Base-by-base conservation (phyloP, 768 basidiomycete genomes). In the Hemileccinum impolitum region DNA sequence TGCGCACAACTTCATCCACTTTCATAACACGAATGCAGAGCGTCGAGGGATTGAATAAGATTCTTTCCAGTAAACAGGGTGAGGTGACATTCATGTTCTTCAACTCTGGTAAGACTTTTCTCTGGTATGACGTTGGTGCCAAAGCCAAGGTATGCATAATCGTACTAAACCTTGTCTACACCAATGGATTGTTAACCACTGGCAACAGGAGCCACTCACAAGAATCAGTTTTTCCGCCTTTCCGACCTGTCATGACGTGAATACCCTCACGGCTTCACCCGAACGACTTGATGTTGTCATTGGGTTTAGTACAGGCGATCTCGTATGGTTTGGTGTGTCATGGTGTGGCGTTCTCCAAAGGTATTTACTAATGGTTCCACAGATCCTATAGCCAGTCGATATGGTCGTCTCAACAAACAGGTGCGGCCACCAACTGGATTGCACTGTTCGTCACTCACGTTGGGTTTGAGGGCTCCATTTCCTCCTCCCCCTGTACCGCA, bases 241-340 rank as follows among this genome's bases (percentile, higher is more conserved):
- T 58, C 93, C 92, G 5, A 96, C 94, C 1, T 94, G 93, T 63
- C 91, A 95, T 65, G 86, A 92, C 60, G 83, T 95, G 26, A 95
- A 96, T 57, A 66, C 74, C 6, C 67, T 79, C 2, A 96, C 94
- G 2, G 82, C 89, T 7, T 85, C 83, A 3, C 71, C 85, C 11
- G 85, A 92, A 36, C 81, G 83, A 38, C 69, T 97, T 30, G 94
- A 97, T 59, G 75, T 96, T 6, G 79, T 97, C 50, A 87, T 97
- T 59, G 96, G 95, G 6, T 97, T 96, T 64, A 78, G 75, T 53
- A 90, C 94, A 0, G 96, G 96, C n/a, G 96, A 99, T 70, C 73
- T 99, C 32, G 71, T 98, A 42, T 98, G 96, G 96, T 75, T 98
- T 47, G 94, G 94, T 89, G 54, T 55, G 78, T 61, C n/a, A 13